phyloP scores from a whole-genome alignment of 768 basidiomycete species.

The Boletus reticulatus region DNA sequence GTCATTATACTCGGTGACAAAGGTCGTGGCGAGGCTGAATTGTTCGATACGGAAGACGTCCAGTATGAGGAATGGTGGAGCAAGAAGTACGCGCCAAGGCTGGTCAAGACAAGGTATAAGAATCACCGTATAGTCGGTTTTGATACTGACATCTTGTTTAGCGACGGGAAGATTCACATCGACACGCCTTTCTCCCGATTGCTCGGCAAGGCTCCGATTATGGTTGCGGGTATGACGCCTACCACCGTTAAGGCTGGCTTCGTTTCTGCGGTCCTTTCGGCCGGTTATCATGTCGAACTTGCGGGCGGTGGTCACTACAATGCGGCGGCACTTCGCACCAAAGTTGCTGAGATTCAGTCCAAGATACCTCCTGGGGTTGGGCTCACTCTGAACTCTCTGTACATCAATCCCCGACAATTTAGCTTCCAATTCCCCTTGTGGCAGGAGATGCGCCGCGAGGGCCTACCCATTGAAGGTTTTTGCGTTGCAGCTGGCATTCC shows the following conservation, averaged over 20 bases:
- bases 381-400: constrained; percentile 90
- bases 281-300: constrained; percentile 95
- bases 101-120: constrained; percentile 83
- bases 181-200: constrained; percentile 97
- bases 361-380: constrained; percentile 87
- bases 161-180: constrained; percentile 88
- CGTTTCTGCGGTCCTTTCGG: constrained; percentile 87
- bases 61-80: constrained; percentile 88
- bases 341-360: constrained; percentile 89
- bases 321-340: constrained; percentile 79
- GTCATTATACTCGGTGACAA: constrained; percentile 90
- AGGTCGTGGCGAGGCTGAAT: constrained; percentile 83
- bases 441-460: constrained; percentile 97
- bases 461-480: constrained; percentile 96
- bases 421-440: constrained; percentile 96
- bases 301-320: constrained; percentile 99
- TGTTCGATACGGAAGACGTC: constrained; percentile 65
- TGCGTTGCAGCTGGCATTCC: constrained; percentile 98
- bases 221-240: constrained; percentile 99
- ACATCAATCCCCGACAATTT: constrained; percentile 98
- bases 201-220: constrained; percentile 94
- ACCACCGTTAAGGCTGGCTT: constrained; percentile 95
- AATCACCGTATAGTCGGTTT: background rate
- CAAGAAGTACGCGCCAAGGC: constrained; percentile 78
- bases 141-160: constrained; percentile 28